Percentiles rank a stretch among this genome's conserved stretches.
These are phyloP conservation scores for Melanogaster broomeanus DNA, from an alignment of 768 basidiomycete genomes.

Conservation along the genomic window DNA sequence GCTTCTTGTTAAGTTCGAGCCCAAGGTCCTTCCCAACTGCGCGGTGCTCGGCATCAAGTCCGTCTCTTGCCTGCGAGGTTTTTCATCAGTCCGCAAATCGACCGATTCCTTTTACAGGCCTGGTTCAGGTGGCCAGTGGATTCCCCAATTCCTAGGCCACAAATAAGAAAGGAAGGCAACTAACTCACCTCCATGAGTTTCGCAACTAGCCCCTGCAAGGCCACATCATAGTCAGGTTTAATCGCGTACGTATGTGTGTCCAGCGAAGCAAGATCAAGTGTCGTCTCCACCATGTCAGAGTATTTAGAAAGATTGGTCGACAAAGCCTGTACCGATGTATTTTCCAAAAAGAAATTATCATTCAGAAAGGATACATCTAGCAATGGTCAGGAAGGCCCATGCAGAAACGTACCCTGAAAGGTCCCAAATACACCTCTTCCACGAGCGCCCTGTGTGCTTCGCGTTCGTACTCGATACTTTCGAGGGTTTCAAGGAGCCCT, in stretches of 20 bases:
- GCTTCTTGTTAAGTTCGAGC: constrained; percentile 89
- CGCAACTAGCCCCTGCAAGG: constrained; percentile 66
- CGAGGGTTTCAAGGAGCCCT: constrained; percentile 68
- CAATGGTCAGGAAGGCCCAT: not conserved
- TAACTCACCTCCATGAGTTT: constrained; percentile 57
- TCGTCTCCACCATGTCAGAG: constrained; percentile 93
- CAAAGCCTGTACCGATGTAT: constrained; percentile 50
- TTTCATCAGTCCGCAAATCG: not conserved
- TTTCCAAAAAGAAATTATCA: not conserved
- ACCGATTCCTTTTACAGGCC: not conserved
- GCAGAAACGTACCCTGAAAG: constrained; percentile 53
- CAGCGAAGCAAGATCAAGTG: constrained; percentile 86
- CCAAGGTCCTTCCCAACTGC: constrained; percentile 67
- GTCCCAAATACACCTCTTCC: constrained; percentile 63
- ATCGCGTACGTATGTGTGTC: constrained; percentile 88
- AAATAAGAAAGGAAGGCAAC: not conserved
- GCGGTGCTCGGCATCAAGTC: constrained; percentile 80
- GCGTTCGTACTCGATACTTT: constrained; percentile 46
- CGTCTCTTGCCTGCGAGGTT: constrained; percentile 59
- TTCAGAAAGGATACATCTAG: not conserved
- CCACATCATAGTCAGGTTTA: constrained; percentile 86
- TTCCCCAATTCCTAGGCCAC: not conserved
- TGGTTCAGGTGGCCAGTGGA: not conserved
- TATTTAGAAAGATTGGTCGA: constrained; percentile 70
- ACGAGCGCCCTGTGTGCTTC: constrained; percentile 56